Evolutionary conservation across 2,329 filamentous ascomycete genomes (phyloP), one percentile per base, ranked within the genome.

Genomic region (Colletotrichum costaricense): DNA sequence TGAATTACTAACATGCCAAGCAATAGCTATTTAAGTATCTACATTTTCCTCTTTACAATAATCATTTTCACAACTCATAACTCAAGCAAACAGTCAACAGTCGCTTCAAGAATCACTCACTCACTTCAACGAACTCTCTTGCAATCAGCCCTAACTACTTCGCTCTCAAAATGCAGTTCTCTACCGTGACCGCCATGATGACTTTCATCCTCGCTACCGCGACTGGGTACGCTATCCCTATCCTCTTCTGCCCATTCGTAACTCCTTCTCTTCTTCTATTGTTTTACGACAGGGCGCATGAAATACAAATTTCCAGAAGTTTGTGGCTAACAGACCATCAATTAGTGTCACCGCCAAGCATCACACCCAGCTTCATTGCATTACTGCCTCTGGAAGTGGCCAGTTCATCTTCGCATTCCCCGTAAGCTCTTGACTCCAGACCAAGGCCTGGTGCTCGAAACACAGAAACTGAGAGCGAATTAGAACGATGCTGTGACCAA

Each of bases 401-500:
- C 63, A 66, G 6, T 66, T 66, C 33, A 66, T 66, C 22, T 58
- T 66, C 5, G 19, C 22, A 7, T 66, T 66, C 33, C 63, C 63
- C 8, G 63, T 58, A 58, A 28, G 30, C 19, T 58, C 16, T 5
- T 22, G 6, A 24, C 6, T 5, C 6, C 3, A 2, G 11, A 19
- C 16, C 16, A 16, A 26, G 2, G 4, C 22, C 4, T 5, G 4
- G 22, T 22, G 14, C 35, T 33, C 26, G 12, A 9, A 0, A 19
- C 6, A 22, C 19, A 6, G 11, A 33, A 4, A 19, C 28, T 55
- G 6, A 64, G 8, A 9, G 1, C 1, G 24, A 7, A 5, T 0
- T 24, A 66, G 52, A 66, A 57, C 24, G 63, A 66, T 38, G 63
- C 24, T 33, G 63, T 16, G 16, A 66, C 63, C 9, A 57, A 66